Evolutionary conservation across 768 basidiomycete species (phyloP), one percentile per base, ranked within the genome.

Genomic region (Amanita thiersii): DNA sequence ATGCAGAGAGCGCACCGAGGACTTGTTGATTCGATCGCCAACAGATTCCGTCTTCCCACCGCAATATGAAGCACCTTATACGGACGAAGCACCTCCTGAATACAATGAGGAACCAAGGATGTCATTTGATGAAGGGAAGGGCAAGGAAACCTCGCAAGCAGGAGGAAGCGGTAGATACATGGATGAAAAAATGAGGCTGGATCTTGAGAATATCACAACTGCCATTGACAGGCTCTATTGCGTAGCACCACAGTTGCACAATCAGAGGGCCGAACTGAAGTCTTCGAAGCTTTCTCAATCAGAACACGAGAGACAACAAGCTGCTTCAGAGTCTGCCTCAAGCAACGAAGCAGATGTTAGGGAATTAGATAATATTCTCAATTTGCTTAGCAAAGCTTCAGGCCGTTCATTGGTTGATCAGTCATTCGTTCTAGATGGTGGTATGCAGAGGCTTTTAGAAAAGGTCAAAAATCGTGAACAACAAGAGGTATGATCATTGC

Each of bases 201-300:
- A 98, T 57, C 68, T 97, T 14, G 91, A 96, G 50, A 70, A 74
- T 8, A 79, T 98, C 33, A 77, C 87, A 0, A 73, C 75, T 57
- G 92, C 96, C 21, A 93, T 99, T 52, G 92, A 94, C 56, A 70
- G 91, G 26, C 64, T 97, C 8, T 89, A 96, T 58, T 59, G 75
- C 5, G 86, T 83, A 21, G 79, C 90, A 0, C 93, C 94, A 1
- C 92, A 94, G 57, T 61, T 97, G 30, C 77, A 84, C 45, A 84
- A 93, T 56, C 94, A 99, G 59, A 79, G 96, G 1, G 90, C 87
- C n/a, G 92, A 93, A 57, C 74, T 94, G 33, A 81, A 82, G 52
- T 71, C 70, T 4, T 64, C 75, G 18, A 86, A 88, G 54, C 51
- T 81, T 10, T 73, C 73, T 9, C 73, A 89, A 59, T 74, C 90